Evolutionary conservation across 176 grass and related monocot species (phyloP).

Genomic region (Bolboschoenus planiculmis): DNA sequence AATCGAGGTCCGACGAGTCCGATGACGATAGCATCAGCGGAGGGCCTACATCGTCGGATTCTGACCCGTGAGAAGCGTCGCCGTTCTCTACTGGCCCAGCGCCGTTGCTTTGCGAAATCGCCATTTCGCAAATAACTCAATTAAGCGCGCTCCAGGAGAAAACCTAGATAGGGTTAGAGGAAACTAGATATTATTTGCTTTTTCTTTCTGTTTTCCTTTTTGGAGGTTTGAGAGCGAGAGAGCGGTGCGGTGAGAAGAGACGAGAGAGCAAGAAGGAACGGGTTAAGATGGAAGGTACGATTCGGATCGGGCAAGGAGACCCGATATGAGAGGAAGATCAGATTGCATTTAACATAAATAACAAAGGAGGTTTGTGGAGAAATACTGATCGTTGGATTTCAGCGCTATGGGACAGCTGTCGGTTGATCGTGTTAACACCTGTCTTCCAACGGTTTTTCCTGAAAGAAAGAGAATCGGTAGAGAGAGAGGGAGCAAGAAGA

Average conservation of each 20-base stretch:
- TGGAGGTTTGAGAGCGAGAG: neutral
- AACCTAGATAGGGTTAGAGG: neutral
- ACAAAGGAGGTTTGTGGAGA: neutral
- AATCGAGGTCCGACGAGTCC: conserved; percentile 24
- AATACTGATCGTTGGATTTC: neutral
- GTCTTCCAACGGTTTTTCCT: neutral
- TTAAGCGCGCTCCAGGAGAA: neutral
- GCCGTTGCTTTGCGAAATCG: conserved; percentile 48
- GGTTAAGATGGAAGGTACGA: neutral
- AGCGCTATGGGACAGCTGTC: neutral
- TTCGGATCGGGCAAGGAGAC: neutral
- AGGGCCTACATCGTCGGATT: conserved; percentile 32
- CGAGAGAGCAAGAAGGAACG: conserved; percentile 8
- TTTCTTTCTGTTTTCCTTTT: neutral
- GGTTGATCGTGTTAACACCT: neutral
- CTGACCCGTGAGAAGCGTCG: conserved; percentile 40
- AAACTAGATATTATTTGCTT: neutral
- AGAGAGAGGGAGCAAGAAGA: neutral
- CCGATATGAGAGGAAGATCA: neutral
- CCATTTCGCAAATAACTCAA: conserved; percentile 28
- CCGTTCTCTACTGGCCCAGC: conserved; percentile 36
- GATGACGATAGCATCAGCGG: conserved; percentile 28
- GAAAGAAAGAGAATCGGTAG: neutral
- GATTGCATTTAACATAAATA: no score
- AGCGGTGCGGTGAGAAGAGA: neutral